Evolutionary conservation across 169 alveolate genomes (phyloP).

Genomic region (Plasmodium yoelii): DNA sequence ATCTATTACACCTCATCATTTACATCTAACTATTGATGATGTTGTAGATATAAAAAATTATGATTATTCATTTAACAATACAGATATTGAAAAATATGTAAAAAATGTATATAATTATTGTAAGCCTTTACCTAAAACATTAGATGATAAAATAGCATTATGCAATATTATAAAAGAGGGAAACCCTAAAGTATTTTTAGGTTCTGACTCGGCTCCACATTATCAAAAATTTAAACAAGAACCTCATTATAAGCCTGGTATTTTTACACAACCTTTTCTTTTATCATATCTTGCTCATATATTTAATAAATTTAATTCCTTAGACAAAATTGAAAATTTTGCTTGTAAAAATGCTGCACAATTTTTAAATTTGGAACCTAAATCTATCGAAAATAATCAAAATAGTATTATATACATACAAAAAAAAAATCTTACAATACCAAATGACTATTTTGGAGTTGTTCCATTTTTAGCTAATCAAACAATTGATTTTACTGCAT

Average conservation of each 20-base stretch:
- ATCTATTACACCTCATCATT: constrained; percentile 74
- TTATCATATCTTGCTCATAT: constrained; percentile 78
- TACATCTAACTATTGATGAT: constrained; percentile 66
- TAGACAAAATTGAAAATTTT: constrained; percentile 81
- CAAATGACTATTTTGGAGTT: constrained; percentile 75
- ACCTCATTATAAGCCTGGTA: constrained; percentile 83
- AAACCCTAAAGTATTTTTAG: constrained; percentile 80
- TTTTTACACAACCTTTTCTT: constrained; percentile 85
- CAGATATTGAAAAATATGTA: constrained; percentile 53
- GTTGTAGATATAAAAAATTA: constrained; percentile 47
- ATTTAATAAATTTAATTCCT: constrained; percentile 74
- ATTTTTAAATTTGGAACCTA: constrained; percentile 79
- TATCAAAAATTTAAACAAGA: constrained; percentile 68
- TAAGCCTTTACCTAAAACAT: constrained; percentile 83
- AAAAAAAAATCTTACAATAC: constrained; percentile 28
- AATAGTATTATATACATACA: constrained; percentile 22
- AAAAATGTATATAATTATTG: constrained; percentile 84
- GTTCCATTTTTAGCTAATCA: constrained; percentile 84
- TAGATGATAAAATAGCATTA: constrained; percentile 82
- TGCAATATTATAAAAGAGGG: constrained; percentile 59
- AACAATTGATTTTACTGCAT: constrained; percentile 50
- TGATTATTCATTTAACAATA: constrained; percentile 78
- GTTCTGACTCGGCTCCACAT: constrained; percentile 90
- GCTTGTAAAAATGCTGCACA: constrained; percentile 80
- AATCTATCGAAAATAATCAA: constrained; percentile 22